phyloP scores from a whole-genome alignment of 2,329 filamentous ascomycete genomes.

The Juglanconis juglandina region DNA sequence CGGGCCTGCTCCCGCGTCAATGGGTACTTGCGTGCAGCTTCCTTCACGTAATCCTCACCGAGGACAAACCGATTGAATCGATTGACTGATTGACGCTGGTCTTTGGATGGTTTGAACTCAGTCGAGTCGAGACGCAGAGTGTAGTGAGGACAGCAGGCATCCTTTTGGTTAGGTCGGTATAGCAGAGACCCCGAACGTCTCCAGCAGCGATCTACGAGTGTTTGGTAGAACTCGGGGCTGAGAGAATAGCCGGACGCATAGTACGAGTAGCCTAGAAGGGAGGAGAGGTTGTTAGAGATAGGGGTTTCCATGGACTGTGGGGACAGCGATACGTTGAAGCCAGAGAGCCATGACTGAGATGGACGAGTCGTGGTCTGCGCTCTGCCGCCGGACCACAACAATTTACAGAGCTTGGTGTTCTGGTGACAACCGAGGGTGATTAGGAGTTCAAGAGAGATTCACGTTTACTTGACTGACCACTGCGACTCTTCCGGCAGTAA shows the following conservation, averaged over 20 bases:
- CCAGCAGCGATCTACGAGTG: slow-evolving; percentile 72
- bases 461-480: slow-evolving; percentile 50
- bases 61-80: slow-evolving; percentile 67
- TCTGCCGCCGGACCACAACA: neutral
- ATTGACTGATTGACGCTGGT: slow-evolving; percentile 73
- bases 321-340: neutral
- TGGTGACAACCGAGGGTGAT: neutral
- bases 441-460: slow-evolving; percentile 26
- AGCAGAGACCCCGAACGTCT: slow-evolving; percentile 68
- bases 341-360: neutral
- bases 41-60: slow-evolving; percentile 64
- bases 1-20: slow-evolving; percentile 63
- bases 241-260: slow-evolving; percentile 62
- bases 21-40: slow-evolving; percentile 62
- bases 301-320: neutral
- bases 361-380: neutral
- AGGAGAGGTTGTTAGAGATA: slow-evolving; percentile 6
- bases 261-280: slow-evolving; percentile 63
- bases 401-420: too few relatives aligned
- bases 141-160: slow-evolving; percentile 90
- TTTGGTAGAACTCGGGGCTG: slow-evolving; percentile 66
- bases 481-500: slow-evolving; percentile 47
- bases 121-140: slow-evolving; percentile 70
- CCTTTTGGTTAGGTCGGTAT: slow-evolving; percentile 73
- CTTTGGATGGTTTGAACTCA: slow-evolving; percentile 62